Evolutionary conservation across 257 asterid species (phyloP).

Genomic region (Penstemon barbatus): DNA sequence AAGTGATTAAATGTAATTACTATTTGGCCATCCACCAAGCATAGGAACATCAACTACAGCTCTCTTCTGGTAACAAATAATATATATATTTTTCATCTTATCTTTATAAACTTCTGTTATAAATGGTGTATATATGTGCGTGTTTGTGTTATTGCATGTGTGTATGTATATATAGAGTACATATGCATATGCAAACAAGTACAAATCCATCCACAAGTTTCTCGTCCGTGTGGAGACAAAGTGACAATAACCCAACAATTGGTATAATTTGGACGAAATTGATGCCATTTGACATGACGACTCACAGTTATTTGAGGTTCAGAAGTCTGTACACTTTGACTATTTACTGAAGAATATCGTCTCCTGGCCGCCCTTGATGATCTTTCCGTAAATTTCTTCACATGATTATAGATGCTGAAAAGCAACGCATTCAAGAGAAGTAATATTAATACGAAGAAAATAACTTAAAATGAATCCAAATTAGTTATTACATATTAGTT

Average conservation of each 20-base stretch:
- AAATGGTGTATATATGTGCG: too few relatives aligned
- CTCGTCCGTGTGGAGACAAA: too few relatives aligned
- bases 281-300: conserved; percentile 7
- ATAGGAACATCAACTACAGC: neutral
- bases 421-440: conserved; percentile 2
- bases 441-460: neutral
- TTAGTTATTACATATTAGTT: neutral
- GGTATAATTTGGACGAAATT: neutral
- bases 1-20: neutral
- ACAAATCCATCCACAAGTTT: too few relatives aligned
- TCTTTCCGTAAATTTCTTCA: conserved; percentile 44
- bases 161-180: too few relatives aligned
- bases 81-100: too few relatives aligned
- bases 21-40: neutral
- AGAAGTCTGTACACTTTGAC: conserved; percentile 23
- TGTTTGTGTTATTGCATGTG: too few relatives aligned
- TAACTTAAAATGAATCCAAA: neutral
- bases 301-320: conserved; percentile 39
- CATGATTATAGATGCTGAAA: conserved; percentile 54
- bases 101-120: too few relatives aligned
- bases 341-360: conserved; percentile 17
- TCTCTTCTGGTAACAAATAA: neutral
- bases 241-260: too few relatives aligned
- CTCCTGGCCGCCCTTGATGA: conserved; percentile 33
- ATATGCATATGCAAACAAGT: too few relatives aligned